A percentile compares a stretch with the other conserved stretches of the same genome.
Conservation (phyloP, 352 stramenopile genomes). For the Pythium guiyangense region DNA sequence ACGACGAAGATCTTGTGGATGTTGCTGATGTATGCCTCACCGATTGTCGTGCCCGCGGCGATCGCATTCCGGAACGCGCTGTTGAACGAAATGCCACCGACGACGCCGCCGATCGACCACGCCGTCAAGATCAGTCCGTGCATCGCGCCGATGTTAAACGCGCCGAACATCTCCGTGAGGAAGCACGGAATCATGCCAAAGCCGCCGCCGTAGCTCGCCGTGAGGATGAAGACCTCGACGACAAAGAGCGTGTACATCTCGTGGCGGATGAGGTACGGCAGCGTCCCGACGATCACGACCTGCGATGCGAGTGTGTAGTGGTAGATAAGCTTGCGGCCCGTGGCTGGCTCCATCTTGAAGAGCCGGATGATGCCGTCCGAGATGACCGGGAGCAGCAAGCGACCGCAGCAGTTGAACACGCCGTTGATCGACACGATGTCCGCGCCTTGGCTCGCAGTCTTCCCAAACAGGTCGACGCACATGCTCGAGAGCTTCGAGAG, state of each 20-base stretch:
- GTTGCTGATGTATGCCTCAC: conserved; percentile 60
- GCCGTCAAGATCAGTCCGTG: conserved; percentile 69
- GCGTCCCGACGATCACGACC: conserved; percentile 50
- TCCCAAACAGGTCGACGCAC: conserved; percentile 47
- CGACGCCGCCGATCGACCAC: conserved; percentile 74
- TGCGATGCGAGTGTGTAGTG: conserved; percentile 54
- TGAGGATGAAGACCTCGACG: conserved; percentile 61
- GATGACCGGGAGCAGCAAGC: conserved; percentile 39
- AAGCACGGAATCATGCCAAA: conserved; percentile 74
- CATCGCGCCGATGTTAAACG: conserved; percentile 77
- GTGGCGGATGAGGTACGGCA: conserved; percentile 56
- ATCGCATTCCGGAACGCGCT: conserved; percentile 40
- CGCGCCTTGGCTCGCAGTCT: conserved; percentile 28
- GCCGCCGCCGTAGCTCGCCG: conserved; percentile 61
- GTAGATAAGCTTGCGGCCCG: conserved; percentile 56
- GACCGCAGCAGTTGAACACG: conserved; percentile 51
- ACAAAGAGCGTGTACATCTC: conserved; percentile 53
- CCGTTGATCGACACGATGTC: conserved; percentile 58
- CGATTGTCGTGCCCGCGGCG: conserved; percentile 22
- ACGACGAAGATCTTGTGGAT: conserved; percentile 64
- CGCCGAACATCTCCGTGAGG: conserved; percentile 81
- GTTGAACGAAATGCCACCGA: conserved; percentile 70
- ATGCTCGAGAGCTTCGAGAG: conserved; percentile 57
- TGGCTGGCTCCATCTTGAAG: conserved; percentile 43
- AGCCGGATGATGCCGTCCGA: conserved; percentile 37